Evolutionary conservation across 2,329 filamentous ascomycete genomes (phyloP).

Genomic region (Westerdykella ornata): DNA sequence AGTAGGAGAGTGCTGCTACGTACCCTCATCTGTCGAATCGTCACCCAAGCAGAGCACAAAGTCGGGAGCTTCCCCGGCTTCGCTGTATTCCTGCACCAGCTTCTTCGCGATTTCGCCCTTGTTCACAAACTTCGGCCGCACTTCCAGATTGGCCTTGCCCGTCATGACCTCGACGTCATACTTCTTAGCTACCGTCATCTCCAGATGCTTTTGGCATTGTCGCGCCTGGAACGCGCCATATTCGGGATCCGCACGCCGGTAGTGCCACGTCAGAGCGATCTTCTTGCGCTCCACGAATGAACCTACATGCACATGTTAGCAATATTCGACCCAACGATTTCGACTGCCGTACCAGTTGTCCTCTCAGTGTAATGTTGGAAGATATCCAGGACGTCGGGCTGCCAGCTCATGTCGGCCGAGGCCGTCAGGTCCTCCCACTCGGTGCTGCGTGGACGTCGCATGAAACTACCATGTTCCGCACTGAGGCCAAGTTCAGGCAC

Average conservation of each 20-base stretch:
- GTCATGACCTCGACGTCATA: conserved; percentile 96
- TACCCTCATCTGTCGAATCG: conserved; percentile 96
- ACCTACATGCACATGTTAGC: conserved; percentile 44
- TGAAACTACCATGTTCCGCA: conserved; percentile 94
- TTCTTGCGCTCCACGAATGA: conserved; percentile 93
- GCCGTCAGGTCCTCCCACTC: conserved; percentile 88
- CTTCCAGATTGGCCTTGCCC: conserved; percentile 94
- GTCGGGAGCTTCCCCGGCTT: conserved; percentile 57
- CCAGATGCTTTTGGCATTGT: conserved; percentile 75
- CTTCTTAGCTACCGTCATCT: conserved; percentile 64
- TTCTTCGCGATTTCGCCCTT: conserved; percentile 92
- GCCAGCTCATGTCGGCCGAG: conserved; percentile 86
- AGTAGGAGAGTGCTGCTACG: conserved; percentile 10
- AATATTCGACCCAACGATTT: not conserved
- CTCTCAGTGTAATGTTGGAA: conserved; percentile 86
- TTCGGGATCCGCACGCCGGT: conserved; percentile 82
- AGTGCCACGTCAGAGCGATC: conserved; percentile 95
- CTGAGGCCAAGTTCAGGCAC: conserved; percentile 85
- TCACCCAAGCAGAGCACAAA: conserved; percentile 90
- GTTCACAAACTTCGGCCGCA: conserved; percentile 94
- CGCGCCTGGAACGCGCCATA: conserved; percentile 72
- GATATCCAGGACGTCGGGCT: conserved; percentile 71
- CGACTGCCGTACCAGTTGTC: conserved; percentile 62
- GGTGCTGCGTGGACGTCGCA: conserved; percentile 67
- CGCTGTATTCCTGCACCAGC: conserved; percentile 66